These are phyloP conservation scores for Sedum album DNA, from an alignment of 164 flowering plant genomes.

Conservation along the genomic window DNA sequence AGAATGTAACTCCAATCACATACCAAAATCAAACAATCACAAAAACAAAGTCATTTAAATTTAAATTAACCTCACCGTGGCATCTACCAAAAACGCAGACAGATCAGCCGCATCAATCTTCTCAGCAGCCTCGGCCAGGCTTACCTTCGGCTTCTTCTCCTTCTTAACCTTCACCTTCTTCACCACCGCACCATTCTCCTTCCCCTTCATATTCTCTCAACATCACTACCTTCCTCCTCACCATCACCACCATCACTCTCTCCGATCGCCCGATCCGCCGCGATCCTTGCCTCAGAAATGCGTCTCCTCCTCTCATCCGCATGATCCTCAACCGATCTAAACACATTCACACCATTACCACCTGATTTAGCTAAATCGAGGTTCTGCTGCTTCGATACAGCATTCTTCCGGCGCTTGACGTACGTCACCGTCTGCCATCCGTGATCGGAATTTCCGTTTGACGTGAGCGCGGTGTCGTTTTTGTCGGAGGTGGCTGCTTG, in stretches of 20 bases:
- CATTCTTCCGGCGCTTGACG: conserved; percentile 40
- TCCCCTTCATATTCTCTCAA: conserved; percentile 10
- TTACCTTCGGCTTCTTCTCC: conserved; percentile 46
- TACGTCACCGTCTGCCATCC: conserved; percentile 90
- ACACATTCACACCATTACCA: conserved; percentile 26
- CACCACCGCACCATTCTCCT: conserved; percentile 12
- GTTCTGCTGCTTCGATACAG: neutral
- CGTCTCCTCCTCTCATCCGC: conserved; percentile 30
- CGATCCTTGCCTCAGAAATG: conserved; percentile 29
- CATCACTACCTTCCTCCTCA: conserved; percentile 26
- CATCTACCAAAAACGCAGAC: conserved; percentile 41
- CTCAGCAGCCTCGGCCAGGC: conserved; percentile 48
- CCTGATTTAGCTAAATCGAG: conserved; percentile 4
- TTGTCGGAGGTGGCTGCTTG: neutral
- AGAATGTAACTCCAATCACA: neutral
- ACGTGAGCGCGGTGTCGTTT: neutral
- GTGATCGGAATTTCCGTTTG: conserved; percentile 20
- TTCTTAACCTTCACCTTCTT: conserved; percentile 46
- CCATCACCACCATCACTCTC: conserved; percentile 9
- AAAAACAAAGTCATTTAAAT: neutral
- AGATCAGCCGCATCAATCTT: conserved; percentile 48
- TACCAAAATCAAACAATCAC: neutral
- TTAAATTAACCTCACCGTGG: conserved; percentile 29
- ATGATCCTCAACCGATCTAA: conserved; percentile 39
- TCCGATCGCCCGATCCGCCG: conserved; percentile 14